phyloP scores from a whole-genome alignment of 371 early-diverging fungal species.

The Basidiobolus meristosporus region DNA sequence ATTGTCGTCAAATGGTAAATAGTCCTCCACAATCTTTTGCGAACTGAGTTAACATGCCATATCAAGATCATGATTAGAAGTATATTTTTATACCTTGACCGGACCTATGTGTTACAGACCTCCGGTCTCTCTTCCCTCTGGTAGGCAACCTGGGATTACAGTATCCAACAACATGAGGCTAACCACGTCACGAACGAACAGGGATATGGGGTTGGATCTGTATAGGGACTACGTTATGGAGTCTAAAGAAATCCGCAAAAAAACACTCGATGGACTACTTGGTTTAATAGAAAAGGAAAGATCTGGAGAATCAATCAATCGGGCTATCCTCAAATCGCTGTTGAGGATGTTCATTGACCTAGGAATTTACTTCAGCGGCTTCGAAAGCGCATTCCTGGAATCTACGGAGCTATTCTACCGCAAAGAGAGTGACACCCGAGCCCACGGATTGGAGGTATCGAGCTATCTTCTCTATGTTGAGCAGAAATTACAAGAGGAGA shows the following conservation, averaged over 20 bases:
- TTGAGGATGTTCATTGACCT: constrained; percentile 67
- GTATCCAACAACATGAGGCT: neutral
- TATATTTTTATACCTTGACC: constrained; percentile 80
- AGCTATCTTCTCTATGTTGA: constrained; percentile 39
- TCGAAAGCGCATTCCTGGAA: constrained; percentile 43
- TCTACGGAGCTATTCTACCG: constrained; percentile 43
- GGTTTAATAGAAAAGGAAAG: constrained; percentile 33
- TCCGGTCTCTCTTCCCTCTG: constrained; percentile 46
- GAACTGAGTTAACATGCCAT: neutral
- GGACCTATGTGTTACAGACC: constrained; percentile 64
- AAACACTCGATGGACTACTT: constrained; percentile 25
- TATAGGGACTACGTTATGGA: constrained; percentile 38
- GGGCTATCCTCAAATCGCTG: constrained; percentile 31
- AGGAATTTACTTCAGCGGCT: constrained; percentile 34
- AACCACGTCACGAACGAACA: constrained; percentile 1
- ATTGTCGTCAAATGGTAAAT: constrained; percentile 39
- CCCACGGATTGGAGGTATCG: constrained; percentile 20
- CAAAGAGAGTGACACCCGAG: constrained; percentile 29
- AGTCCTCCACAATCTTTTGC: neutral
- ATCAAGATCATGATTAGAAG: constrained; percentile 44
- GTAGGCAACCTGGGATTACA: constrained; percentile 7
- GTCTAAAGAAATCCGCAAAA: constrained; percentile 21
- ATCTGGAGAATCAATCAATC: constrained; percentile 30
- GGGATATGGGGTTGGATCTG: constrained; percentile 59
- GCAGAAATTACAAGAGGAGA: constrained; percentile 40